phyloP scores from a whole-genome alignment of 805 yeast species.

The Candida taoyuanica region DNA sequence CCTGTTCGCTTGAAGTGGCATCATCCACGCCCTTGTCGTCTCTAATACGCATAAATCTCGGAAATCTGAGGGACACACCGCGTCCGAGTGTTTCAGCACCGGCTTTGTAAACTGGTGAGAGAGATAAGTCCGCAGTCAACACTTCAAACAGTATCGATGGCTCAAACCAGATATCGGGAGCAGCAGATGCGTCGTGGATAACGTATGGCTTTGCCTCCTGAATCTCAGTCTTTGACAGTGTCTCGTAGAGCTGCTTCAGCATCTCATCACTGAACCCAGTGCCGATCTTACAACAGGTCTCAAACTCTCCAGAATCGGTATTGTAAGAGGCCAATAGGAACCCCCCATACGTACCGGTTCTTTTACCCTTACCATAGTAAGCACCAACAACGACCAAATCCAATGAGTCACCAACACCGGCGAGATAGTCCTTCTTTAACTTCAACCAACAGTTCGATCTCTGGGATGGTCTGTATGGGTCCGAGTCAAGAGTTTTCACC shows the following conservation, averaged over 20 bases:
- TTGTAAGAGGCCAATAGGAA: slow-evolving; percentile 88
- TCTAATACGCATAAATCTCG: slow-evolving; percentile 76
- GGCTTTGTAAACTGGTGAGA: slow-evolving; percentile 87
- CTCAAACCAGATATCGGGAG: slow-evolving; percentile 94
- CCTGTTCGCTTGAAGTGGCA: slow-evolving; percentile 80
- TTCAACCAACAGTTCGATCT: slow-evolving; percentile 95
- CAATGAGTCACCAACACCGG: slow-evolving; percentile 93
- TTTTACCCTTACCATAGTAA: slow-evolving; percentile 86
- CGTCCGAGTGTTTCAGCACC: slow-evolving; percentile 67
- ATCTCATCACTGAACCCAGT: slow-evolving; percentile 93
- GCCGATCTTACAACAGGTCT: slow-evolving; percentile 94
- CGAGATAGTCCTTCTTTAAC: slow-evolving; percentile 88
- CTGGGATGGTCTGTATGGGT: slow-evolving; percentile 91
- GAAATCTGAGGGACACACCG: slow-evolving; percentile 86
- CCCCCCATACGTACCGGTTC: slow-evolving; percentile 95
- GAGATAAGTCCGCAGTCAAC: slow-evolving; percentile 82
- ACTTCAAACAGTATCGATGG: slow-evolving; percentile 84
- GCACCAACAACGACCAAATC: slow-evolving; percentile 95
- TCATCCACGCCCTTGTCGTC: slow-evolving; percentile 86
- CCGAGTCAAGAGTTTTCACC: slow-evolving; percentile 85
- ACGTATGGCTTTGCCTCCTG: slow-evolving; percentile 60
- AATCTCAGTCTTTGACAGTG: slow-evolving; percentile 64
- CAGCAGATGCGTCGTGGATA: slow-evolving; percentile 65
- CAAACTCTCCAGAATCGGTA: slow-evolving; percentile 86
- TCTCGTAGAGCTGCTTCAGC: slow-evolving; percentile 53